Evolutionary conservation across 148 eudicot species (phyloP), one percentile per base, ranked within the genome.

Genomic region (Diospyros lotus): DNA sequence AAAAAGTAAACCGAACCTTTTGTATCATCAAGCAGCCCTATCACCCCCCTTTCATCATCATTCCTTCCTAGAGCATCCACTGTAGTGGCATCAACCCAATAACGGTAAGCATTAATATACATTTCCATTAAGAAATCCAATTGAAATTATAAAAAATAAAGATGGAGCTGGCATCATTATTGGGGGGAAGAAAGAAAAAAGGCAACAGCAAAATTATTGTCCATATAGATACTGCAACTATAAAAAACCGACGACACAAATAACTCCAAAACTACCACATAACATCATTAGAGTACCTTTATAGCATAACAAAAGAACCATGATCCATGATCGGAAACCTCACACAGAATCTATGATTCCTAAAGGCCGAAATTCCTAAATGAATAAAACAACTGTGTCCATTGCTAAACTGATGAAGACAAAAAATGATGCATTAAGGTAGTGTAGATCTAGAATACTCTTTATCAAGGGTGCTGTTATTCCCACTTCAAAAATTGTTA

Each of bases 21-120:
- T 52, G 84, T 76, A 41, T 87, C 96, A 72, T 91, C 98, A 72
- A 90, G 87, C 61, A 80, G 78, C 48, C 86, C 91, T 64, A 79
- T 76, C 53, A 73, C 52, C 6, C 62, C 62, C 79, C 87, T 92
- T 68, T 81, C 87, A 41, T 83, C 88, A 65, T 83, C 91, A 86
- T 76, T 88, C 55, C 80, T 89, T 80, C 76, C 77, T 11, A 71
- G 63, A 45, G 75, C 70, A 81, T 85, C 84, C 72, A 81, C 73
- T 71, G 71, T n/a, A 60, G 62, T 11, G 46, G 48, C 45, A 74
- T 55, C 50, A 1, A 60, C 55, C 60, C n/a, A 14, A 28, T 6
- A 64, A 39, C 13, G 14, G 44, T 40, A 62, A 62, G 43, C 17
- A 17, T n/a, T 38, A 42, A 56, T 64, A 38, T 62, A 1, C n/a